These are phyloP conservation scores for Polytrichum formosum DNA, from an alignment of 225 moss, liverwort and hornwort species.

Conservation along the genomic window DNA sequence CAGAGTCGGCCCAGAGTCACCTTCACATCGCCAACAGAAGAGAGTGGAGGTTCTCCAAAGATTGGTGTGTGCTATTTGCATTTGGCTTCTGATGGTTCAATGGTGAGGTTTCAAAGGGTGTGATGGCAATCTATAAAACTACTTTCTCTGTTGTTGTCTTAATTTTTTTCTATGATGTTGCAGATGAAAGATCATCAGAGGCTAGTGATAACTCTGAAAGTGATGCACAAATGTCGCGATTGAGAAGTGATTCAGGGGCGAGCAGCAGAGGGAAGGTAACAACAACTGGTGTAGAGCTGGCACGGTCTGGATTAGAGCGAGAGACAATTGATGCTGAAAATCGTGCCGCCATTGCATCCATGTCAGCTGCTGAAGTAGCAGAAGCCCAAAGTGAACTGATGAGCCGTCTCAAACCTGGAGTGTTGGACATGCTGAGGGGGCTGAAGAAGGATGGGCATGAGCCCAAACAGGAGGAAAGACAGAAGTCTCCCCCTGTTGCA, in stretches of 20 bases:
- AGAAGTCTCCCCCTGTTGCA: constrained; percentile 10
- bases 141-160: no score
- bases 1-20: constrained; percentile 29
- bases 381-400: constrained; percentile 77
- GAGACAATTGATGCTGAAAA: constrained; percentile 72
- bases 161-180: constrained; percentile 8
- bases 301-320: constrained; percentile 24
- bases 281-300: constrained; percentile 36
- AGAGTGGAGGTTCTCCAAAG: constrained; percentile 15
- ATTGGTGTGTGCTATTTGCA: no score
- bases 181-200: constrained; percentile 25
- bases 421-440: constrained; percentile 71
- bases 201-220: constrained; percentile 17
- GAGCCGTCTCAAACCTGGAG: constrained; percentile 59
- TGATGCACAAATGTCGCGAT: constrained; percentile 38
- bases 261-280: constrained; percentile 33
- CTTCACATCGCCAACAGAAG: constrained; percentile 30
- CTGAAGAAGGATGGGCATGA: constrained; percentile 53
- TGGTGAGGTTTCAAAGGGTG: no score
- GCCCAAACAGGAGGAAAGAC: constrained; percentile 27
- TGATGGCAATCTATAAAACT: no score
- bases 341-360: constrained; percentile 59
- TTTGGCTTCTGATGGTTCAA: no score
- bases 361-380: constrained; percentile 73
- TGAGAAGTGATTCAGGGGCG: constrained; percentile 43